phyloP scores from a whole-genome alignment of 148 eudicot species.

The Pharnaceum exiguum region DNA sequence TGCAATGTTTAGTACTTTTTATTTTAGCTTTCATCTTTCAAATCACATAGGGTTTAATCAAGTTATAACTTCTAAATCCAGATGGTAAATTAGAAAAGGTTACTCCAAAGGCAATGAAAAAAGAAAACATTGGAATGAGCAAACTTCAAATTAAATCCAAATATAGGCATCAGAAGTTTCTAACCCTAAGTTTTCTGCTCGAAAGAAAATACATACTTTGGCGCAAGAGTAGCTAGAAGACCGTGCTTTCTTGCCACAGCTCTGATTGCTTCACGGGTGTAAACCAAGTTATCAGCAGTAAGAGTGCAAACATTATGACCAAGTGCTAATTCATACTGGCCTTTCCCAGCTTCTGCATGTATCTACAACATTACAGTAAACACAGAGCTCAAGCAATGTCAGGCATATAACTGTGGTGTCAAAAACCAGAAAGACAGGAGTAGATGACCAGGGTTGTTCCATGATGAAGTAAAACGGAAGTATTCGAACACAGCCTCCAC shows the following conservation, averaged over 20 bases:
- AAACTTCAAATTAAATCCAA: no score
- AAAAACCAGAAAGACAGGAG: not conserved
- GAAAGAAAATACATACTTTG: constrained; percentile 55
- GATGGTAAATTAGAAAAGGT: no score
- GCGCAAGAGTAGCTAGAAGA: constrained; percentile 84
- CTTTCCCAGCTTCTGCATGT: constrained; percentile 92
- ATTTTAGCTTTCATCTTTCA: no score
- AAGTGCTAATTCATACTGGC: constrained; percentile 80
- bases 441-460: not conserved
- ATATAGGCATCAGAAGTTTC: not conserved
- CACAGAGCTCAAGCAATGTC: not conserved
- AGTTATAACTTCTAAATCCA: no score
- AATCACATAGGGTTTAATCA: not conserved
- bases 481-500: no score
- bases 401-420: no score
- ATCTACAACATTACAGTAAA: constrained; percentile 35
- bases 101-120: no score
- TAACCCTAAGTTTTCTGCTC: not conserved
- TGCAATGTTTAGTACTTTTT: no score
- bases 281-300: constrained; percentile 83
- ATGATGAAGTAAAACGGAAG: not conserved
- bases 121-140: no score
- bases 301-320: constrained; percentile 53
- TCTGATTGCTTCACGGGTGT: constrained; percentile 67
- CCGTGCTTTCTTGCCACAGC: constrained; percentile 92